A percentile compares a stretch with the other conserved stretches of the same genome.
phyloP scores from a whole-genome alignment of 1,139 yeast genomes.

The Suhomyces maxii region DNA sequence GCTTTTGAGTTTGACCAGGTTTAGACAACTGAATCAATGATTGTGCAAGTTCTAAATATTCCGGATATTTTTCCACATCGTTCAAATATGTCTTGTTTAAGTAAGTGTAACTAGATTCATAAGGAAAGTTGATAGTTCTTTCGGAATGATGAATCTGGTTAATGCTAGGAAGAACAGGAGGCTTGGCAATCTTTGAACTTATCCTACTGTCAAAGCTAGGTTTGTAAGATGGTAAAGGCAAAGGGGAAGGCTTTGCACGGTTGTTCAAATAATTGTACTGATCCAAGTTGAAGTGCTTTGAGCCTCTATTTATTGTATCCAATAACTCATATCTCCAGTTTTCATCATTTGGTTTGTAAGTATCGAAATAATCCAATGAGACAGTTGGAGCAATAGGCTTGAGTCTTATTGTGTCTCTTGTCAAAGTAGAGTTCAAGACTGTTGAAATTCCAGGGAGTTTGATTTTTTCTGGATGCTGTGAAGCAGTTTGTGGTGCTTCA shows the following conservation, averaged over 20 bases:
- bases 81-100: constrained; percentile 45
- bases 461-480: constrained; percentile 10
- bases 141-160: constrained; percentile 22
- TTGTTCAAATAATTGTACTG: constrained; percentile 33
- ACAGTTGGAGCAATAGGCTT: constrained; percentile 45
- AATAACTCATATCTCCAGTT: constrained; percentile 48
- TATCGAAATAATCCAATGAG: constrained; percentile 48
- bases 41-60: constrained; percentile 49
- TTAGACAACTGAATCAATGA: constrained; percentile 41
- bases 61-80: constrained; percentile 49
- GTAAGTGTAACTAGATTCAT: constrained; percentile 55
- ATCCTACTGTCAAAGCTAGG: constrained; percentile 46
- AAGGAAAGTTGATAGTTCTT: constrained; percentile 52
- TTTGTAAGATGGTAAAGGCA: constrained; percentile 17
- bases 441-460: constrained; percentile 45
- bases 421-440: constrained; percentile 30
- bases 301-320: constrained; percentile 37
- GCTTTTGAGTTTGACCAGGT: constrained; percentile 8
- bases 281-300: constrained; percentile 30
- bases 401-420: constrained; percentile 25
- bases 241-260: constrained; percentile 13
- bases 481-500: neutral
- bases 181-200: constrained; percentile 33
- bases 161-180: constrained; percentile 29
- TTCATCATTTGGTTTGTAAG: constrained; percentile 49